Base-by-base conservation (phyloP, 2,329 filamentous ascomycete genomes). In the Hypoxylon sp. region DNA sequence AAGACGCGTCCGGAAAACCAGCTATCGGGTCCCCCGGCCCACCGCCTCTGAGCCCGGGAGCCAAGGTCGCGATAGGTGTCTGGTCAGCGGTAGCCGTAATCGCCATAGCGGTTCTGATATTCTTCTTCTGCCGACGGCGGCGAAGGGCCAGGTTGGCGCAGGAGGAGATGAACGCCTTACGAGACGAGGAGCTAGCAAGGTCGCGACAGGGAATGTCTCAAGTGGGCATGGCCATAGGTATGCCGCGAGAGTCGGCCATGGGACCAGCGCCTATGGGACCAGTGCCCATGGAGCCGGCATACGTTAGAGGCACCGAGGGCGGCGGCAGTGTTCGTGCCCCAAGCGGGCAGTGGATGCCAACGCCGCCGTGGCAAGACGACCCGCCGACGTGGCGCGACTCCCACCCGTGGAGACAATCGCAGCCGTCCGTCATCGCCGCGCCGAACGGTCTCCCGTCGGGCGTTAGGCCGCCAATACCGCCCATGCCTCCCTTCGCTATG, bases 311-410 rank as follows among this genome's bases (percentile, higher is more conserved):
- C 32, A 43, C 41, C 10, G 48, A 45, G 30, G 60, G 36, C 5
- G 50, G 46, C 9, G 46, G 51, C 5, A 55, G 38, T n/a, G 55
- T 52, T 7, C 68, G 63, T 5, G 51, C 53, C 9, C 70, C 62
- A 1, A 67, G 68, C 38, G 71, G 71, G 10, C 68, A 72, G 17
- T 73, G 71, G 72, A 58, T 73, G 56, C 52, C 71, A 38, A 69
- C 65, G 30, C 71, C 69, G 43, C 71, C 72, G 3, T 73, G 71
- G 72, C 69, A 72, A n/a, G 71, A 73, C 5, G 68, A 71, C 1
- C 55, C 62, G 30, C 68, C 71, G 17, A 72, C 69, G 14, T 73
- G 70, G 70, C 61, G 69, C 1, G 71, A 68, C 36, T 67, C 69
- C 45, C 69, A 69, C 13, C 71, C 72, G 5, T 73, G 70, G 72